Base-by-base conservation (phyloP, 306 rosid species). In the Lathyrus sativus region DNA sequence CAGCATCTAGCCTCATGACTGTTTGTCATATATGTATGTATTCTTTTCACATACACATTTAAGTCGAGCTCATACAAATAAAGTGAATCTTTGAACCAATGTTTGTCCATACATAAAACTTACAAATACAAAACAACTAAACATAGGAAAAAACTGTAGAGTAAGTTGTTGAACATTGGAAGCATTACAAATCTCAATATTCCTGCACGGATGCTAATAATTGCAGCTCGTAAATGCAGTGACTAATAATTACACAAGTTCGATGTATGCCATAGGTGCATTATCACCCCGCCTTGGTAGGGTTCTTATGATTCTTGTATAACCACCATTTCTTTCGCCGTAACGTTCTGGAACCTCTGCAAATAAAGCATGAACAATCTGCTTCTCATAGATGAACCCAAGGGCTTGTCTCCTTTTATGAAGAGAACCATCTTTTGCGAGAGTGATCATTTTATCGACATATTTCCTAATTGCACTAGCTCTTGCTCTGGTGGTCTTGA, bases 331-430 rank as follows among this genome's bases (percentile, higher is more conserved):
- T 62, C 98, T 83, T 63, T 90, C 95, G 9, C 96, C 97, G 33
- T 93, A 93, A 54, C 97, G 86, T n/a, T 86, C 93, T 11, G 63
- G 86, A 44, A 86, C 98, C 85, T 93, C 98, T 0, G 96, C 97
- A 76, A 93, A 93, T 33, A 93, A 77, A 49, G 98, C 98, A 73
- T 93, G 98, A 42, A 93, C 98, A 62, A 93, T 83, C 80, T 93
- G 97, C 80, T 93, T 93, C 81, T 93, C 97, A 12, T 93, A 93
- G 57, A 93, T 82, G 80, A 83, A 93, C 28, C 98, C 96, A 29
- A 93, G 92, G 38, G 98, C 98, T 22, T 93, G 98, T 81, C 98
- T 85, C 83, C 98, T 88, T 83, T 93, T 93, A 70, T 93, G 98
- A 46, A 93, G 96, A 58, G 97, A 83, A 29, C 98, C 98, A 35